Evolutionary conservation across 2,329 filamentous ascomycete species (phyloP), one percentile per base, ranked within the genome.

Genomic region (Podosphaera fusca): DNA sequence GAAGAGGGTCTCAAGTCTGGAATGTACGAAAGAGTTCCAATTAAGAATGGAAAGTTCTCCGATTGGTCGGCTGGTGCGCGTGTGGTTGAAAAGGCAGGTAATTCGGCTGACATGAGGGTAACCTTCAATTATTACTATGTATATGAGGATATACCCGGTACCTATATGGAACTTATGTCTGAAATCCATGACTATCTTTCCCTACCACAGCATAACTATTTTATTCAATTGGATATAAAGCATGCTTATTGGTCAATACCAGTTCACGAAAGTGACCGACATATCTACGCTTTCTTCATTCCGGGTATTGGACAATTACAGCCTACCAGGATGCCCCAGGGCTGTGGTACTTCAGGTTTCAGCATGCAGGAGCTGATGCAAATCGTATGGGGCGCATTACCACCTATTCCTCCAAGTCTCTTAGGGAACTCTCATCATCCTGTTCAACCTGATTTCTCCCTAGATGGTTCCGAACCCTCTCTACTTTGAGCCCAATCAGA

Each of bases 111-210:
- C 30, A 40, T 46, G 40, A 50, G 56, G 45, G 40, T 57, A 35
- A 54, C 52, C n/a, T 58, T 58, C 47, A 56, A 58, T 35, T 56
- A 58, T 56, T 29, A 45, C n/a, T 53, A 56, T 36, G 21, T 58
- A 2, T 46, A 29, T 30, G 54, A 58, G 33, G 47, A 56, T 3
- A 7, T 56, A 30, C 54, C 47, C 21, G 54, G 36, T 29, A 35
- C 21, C 31, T 58, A 58, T 6, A 12, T 51, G 21, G 47, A 46
- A 49, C 30, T 58, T 34, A 52, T 53, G 10, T 21, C 35, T 10
- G 33, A 54, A 40, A 46, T 49, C 31, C 54, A 58, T 42, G 36
- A 53, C 31, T 58, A 56, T 36, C 46, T 58, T 46, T 56, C 53
- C 8, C 35, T 53, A n/a, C 47, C 47, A 21, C 40, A 38, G n/a